phyloP scores from a whole-genome alignment of 768 basidiomycete species.

The Naganishia randhawae region DNA sequence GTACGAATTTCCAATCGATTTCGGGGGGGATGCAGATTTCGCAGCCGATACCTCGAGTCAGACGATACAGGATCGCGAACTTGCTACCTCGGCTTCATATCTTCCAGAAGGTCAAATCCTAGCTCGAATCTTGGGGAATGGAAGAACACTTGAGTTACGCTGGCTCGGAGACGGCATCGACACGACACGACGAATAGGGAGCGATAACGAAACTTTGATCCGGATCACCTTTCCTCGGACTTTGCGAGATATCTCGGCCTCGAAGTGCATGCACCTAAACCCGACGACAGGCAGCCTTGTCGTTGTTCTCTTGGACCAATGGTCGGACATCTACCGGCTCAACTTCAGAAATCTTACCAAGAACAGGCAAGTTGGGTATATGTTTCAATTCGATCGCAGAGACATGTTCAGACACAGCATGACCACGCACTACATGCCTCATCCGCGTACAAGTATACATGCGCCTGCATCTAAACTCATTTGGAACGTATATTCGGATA shows the following conservation, averaged over 20 bases:
- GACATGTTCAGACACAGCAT: slow-evolving; percentile 3
- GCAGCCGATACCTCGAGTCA: not conserved
- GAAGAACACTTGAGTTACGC: slow-evolving; percentile 42
- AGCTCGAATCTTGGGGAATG: slow-evolving; percentile 41
- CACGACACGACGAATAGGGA: not conserved
- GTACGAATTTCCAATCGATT: slow-evolving; percentile 15
- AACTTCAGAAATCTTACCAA: slow-evolving; percentile 31
- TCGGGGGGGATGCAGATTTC: not conserved
- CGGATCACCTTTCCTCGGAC: slow-evolving; percentile 39
- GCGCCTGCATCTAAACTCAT: not conserved
- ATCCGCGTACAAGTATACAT: not conserved
- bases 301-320: slow-evolving; percentile 36
- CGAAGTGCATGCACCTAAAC: slow-evolving; percentile 31
- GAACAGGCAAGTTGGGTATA: slow-evolving; percentile 23
- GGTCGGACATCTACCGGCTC: slow-evolving; percentile 36
- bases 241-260: slow-evolving; percentile 15
- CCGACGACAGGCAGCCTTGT: slow-evolving; percentile 34
- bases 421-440: not conserved
- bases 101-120: slow-evolving; percentile 35
- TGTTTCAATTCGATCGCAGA: slow-evolving; percentile 3
- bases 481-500: slow-evolving; percentile 11
- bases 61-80: slow-evolving; percentile 36
- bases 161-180: slow-evolving; percentile 12
- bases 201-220: slow-evolving; percentile 30
- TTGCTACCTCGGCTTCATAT: slow-evolving; percentile 38